phyloP scores from a whole-genome alignment of 2,329 filamentous ascomycete genomes.

The Cadophora luteo-olivacea region DNA sequence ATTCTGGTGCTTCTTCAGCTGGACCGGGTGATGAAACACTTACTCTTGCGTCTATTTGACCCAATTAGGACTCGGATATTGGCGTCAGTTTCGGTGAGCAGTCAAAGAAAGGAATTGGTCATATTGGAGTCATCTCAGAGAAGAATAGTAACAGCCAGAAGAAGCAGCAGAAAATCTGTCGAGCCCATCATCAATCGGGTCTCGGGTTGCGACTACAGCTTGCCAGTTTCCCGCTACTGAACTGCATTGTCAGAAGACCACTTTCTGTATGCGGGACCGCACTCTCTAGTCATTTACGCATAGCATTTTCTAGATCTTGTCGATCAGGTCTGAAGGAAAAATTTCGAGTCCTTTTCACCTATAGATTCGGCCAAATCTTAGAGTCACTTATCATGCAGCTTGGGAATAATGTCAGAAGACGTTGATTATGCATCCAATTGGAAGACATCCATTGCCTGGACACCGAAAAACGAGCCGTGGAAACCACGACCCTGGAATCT shows the following conservation, averaged over 20 bases:
- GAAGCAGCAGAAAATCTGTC: background rate
- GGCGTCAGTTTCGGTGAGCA: conserved; percentile 15
- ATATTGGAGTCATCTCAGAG: background rate
- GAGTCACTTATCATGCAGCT: conserved; percentile 1
- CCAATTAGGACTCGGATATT: conserved; percentile 9
- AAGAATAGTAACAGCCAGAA: background rate
- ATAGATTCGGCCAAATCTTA: background rate
- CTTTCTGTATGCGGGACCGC: background rate
- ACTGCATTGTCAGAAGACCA: background rate
- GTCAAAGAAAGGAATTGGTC: background rate
- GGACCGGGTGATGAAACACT: conserved; percentile 29
- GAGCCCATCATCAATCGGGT: background rate
- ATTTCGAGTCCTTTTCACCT: background rate
- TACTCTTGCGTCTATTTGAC: conserved; percentile 3
- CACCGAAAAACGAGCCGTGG: background rate
- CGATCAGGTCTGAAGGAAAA: background rate
- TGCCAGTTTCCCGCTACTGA: background rate
- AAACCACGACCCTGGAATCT: background rate
- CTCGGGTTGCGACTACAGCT: background rate
- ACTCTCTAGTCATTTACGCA: background rate
- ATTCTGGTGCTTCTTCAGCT: conserved; percentile 34
- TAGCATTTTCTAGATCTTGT: background rate
- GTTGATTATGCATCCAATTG: background rate
- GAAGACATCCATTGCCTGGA: background rate
- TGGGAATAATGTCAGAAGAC: conserved; percentile 10